Base-by-base conservation (phyloP, 2,329 filamentous ascomycete genomes). In the Calonectria pseudoreteaudii region DNA sequence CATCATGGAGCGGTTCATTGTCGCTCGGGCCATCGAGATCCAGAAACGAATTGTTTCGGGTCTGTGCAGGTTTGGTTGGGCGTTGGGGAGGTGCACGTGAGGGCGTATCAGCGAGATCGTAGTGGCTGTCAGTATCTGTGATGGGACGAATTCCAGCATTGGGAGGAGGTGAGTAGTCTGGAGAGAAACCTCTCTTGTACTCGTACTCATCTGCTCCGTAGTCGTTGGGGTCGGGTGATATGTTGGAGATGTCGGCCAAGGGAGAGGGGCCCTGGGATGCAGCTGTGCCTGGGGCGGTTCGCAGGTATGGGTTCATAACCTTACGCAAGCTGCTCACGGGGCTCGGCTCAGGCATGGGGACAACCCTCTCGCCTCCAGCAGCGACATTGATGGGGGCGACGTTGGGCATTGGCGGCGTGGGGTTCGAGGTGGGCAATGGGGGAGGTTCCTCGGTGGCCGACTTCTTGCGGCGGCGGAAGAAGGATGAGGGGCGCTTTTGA, bases 401-500 rank as follows among this genome's bases (percentile, higher is more conserved):
- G 34, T 82, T 79, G 28, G 87, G 84, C 66, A 87, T 77, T 1
- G 86, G 85, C 9, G 85, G 83, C 47, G 84, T 84, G 79, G 84
- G 86, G 74, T 82, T 88, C 73, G 84, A 88, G 38, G 84, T 79
- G 0, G 90, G 90, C 36, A 93, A 84, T 11, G 93, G 92, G 41
- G 93, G 92, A 49, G 89, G 89, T 28, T 91, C 89, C 75, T 97
- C 95, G 18, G 92, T 91, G 41, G 95, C 85, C 7, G 96, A 98
- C 89, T 96, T 97, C 90, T 98, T 98, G 76, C 96, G 91, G 73
- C 97, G 91, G 75, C 97, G 91, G 86, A 98, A 98, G 86, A 99
- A 98, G 0, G 95, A 96, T 1, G 96, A 97, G 5, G 95, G 91
- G 84, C 98, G 98, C 87, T 98, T 98, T 80, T 94, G 94, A 66